Conservation (phyloP, 257 asterid genomes). For the Knoxia roxburghii region DNA sequence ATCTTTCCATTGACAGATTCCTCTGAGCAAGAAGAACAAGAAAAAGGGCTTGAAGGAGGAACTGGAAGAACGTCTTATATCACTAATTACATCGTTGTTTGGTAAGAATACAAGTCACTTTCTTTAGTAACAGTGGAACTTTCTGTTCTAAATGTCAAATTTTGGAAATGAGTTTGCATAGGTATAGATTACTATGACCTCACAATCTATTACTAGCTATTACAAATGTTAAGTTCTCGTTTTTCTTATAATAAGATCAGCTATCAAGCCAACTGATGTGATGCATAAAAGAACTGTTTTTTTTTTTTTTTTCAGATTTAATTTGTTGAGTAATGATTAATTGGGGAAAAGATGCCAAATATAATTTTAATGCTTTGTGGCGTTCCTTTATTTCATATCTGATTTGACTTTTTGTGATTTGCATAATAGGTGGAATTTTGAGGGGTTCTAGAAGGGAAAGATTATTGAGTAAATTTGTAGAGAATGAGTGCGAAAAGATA, state of each 20-base stretch:
- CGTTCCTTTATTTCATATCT: background rate
- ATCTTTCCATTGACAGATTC: conserved; percentile 41
- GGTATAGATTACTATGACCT: background rate
- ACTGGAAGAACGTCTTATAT: conserved; percentile 87
- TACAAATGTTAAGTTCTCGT: no score
- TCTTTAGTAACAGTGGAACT: background rate
- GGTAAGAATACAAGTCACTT: conserved; percentile 54
- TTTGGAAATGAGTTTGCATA: background rate
- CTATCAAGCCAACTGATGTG: no score
- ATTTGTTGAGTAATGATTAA: background rate
- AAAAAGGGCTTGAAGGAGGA: conserved; percentile 68
- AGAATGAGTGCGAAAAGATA: conserved; percentile 92
- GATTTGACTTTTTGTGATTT: background rate
- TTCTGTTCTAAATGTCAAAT: background rate
- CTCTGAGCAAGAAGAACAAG: conserved; percentile 93
- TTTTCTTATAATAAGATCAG: no score
- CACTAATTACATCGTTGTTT: conserved; percentile 82
- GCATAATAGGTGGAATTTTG: conserved; percentile 67
- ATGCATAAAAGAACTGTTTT: no score
- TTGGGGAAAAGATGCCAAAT: background rate
- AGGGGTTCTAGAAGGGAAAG: conserved; percentile 98
- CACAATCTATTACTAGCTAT: background rate
- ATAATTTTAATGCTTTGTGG: background rate
- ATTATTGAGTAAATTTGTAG: conserved; percentile 85
- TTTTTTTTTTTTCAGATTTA: no score